phyloP scores from a whole-genome alignment of 2,329 filamentous ascomycete species.

The Magnaporthiopsis rhizophila region DNA sequence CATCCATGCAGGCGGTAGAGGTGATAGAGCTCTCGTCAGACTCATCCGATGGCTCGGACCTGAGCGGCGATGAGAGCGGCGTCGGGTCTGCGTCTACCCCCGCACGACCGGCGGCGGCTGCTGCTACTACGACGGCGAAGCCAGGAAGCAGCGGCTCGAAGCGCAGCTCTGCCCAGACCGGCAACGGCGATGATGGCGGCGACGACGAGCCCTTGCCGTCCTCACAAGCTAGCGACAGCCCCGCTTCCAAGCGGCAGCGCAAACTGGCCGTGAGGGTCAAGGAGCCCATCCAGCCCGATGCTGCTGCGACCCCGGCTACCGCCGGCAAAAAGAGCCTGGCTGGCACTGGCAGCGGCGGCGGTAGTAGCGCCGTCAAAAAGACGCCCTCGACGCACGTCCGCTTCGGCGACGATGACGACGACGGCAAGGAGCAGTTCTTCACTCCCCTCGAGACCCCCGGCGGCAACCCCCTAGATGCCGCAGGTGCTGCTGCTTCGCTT shows the following conservation, averaged over 20 bases:
- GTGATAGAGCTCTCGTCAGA: constrained; percentile 5
- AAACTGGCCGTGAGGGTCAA: constrained; percentile 14
- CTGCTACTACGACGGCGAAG: not conserved
- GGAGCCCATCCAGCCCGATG: not conserved
- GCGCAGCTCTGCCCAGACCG: not conserved
- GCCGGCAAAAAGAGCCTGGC: constrained; percentile 1
- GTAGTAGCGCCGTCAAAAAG: constrained; percentile 14
- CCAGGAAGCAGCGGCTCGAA: not conserved
- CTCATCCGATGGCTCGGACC: constrained; percentile 3
- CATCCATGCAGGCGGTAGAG: not conserved
- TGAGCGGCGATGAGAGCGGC: not conserved
- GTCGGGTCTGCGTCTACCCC: not conserved
- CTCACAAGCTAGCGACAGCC: not conserved
- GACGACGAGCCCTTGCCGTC: not conserved
- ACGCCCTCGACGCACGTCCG: constrained; percentile 20
- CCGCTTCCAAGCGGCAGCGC: constrained; percentile 11
- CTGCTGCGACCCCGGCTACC: not conserved
- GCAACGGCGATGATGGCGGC: not conserved
- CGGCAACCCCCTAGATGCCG: constrained; percentile 10
- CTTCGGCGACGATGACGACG: constrained; percentile 19
- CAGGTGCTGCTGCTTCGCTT: not conserved
- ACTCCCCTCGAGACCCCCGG: constrained; percentile 21
- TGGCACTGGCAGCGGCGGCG: not conserved
- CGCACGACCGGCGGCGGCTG: not conserved
- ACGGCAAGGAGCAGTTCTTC: constrained; percentile 18